Percentiles rank a stretch among this genome's conserved stretches.
Evolutionary conservation across 148 eudicot genomes (phyloP).

Genomic region (Amaranthus palmeri): DNA sequence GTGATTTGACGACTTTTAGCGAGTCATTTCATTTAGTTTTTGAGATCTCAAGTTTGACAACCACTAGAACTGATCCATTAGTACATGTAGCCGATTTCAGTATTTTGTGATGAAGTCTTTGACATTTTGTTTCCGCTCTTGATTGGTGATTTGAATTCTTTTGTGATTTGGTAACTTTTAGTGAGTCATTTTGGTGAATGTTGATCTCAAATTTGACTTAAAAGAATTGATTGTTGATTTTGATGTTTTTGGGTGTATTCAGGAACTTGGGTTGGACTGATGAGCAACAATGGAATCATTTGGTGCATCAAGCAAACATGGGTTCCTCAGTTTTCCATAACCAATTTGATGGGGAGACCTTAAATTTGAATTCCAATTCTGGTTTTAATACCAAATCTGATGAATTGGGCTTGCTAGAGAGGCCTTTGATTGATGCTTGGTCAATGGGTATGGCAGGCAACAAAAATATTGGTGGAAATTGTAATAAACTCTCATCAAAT

Average conservation of each 20-base stretch:
- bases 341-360: slow-evolving; percentile 29
- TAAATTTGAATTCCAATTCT: slow-evolving; percentile 29
- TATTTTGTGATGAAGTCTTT: too few relatives aligned
- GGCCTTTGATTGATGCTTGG: slow-evolving; percentile 57
- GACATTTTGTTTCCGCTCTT: too few relatives aligned
- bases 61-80: too few relatives aligned
- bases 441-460: slow-evolving; percentile 28
- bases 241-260: slow-evolving; percentile 19
- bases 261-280: slow-evolving; percentile 51
- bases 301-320: slow-evolving; percentile 25
- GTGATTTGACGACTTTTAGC: neutral
- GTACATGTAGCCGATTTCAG: too few relatives aligned
- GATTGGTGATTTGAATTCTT: neutral
- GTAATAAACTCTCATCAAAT: slow-evolving; percentile 31
- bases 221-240: neutral
- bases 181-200: neutral
- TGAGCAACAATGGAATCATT: slow-evolving; percentile 46
- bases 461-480: slow-evolving; percentile 9
- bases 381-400: slow-evolving; percentile 23
- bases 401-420: slow-evolving; percentile 22
- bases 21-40: neutral
- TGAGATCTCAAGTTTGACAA: neutral
- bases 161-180: neutral
- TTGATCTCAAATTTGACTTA: neutral
- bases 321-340: slow-evolving; percentile 28